Evolutionary conservation across 192 early-diverging fungal species (phyloP), one percentile per base, ranked within the genome.

Genomic region (Podila epigama): DNA sequence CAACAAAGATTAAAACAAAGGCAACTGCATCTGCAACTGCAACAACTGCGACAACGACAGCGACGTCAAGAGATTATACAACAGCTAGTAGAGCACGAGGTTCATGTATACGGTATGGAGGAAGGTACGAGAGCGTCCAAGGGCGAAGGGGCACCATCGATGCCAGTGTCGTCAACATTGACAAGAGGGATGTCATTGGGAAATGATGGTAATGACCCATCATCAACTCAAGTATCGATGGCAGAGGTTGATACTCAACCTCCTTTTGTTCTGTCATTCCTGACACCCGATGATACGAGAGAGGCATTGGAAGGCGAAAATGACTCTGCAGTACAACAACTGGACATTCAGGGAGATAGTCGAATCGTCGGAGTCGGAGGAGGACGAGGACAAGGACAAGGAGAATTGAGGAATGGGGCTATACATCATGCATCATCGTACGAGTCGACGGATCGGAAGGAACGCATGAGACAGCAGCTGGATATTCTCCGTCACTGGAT

Each of bases 91-190:
- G 57, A 72, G 2, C 20, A 72, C 28, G 70, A 65, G 1, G 65
- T 65, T 57, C 28, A 59, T 15, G 44, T 60, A 2, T 72, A 72
- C 37, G 70, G 70, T 0, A 60, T 72, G 2, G 70, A 70, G 32
- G n/a, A 72, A 37, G 70, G 70, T 0, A 60, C 65, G 2, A 63
- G 29, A 32, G 15, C 22, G 52, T 25, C 8, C 16, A 52, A 13
- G 29, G 27, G 27, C 13, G 6, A 27, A 4, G 44, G 12, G 16
- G 32, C 2, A 34, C 35, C n/a, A 1, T 37, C 40, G 22, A 39
- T 57, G 5, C 69, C 62, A 7, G 36, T 35, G 29, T 65, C 50
- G 29, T 42, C 51, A 10, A 37, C 35, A n/a, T n/a, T 25, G 5
- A 40, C 63, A 10, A 41, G 11, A 16, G 70, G 60, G 12, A n/a